A percentile compares a stretch with the other conserved stretches of the same genome.
These are phyloP conservation scores for Teunomyces panamensis DNA, from an alignment of 805 yeast species.

Conservation along the genomic window DNA sequence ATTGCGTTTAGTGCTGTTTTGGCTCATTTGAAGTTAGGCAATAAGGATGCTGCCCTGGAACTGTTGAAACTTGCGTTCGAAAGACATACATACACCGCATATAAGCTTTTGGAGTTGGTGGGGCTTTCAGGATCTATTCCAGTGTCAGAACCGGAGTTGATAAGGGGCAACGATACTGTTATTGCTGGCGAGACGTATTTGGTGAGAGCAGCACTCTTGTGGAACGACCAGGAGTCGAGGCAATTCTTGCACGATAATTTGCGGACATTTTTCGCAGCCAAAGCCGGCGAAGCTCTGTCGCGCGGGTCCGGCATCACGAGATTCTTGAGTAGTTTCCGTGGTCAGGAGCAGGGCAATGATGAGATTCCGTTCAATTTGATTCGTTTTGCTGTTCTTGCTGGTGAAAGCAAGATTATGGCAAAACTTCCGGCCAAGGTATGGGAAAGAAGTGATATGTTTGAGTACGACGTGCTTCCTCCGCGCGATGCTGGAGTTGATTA, in stretches of 20 bases:
- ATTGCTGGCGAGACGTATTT: conserved; percentile 57
- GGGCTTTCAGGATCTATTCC: conserved; percentile 31
- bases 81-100: conserved; percentile 58
- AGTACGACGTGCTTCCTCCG: conserved; percentile 75
- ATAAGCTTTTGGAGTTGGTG: conserved; percentile 46
- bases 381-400: conserved; percentile 67
- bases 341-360: conserved; percentile 5
- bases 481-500: conserved; percentile 31
- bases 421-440: conserved; percentile 61
- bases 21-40: conserved; percentile 51
- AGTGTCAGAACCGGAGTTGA: conserved; percentile 18
- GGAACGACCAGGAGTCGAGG: conserved; percentile 49
- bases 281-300: neutral
- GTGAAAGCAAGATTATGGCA: conserved; percentile 70
- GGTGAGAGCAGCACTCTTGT: conserved; percentile 51
- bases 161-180: conserved; percentile 22
- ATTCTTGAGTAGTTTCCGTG: conserved; percentile 10
- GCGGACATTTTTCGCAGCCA: conserved; percentile 9
- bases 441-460: conserved; percentile 60
- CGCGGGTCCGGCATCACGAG: conserved; percentile 11
- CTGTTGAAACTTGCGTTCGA: conserved; percentile 51
- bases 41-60: conserved; percentile 42
- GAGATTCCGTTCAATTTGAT: conserved; percentile 60
- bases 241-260: conserved; percentile 49
- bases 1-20: conserved; percentile 62